phyloP scores from a whole-genome alignment of 2,329 filamentous ascomycete species.

The Venturia pyrina region DNA sequence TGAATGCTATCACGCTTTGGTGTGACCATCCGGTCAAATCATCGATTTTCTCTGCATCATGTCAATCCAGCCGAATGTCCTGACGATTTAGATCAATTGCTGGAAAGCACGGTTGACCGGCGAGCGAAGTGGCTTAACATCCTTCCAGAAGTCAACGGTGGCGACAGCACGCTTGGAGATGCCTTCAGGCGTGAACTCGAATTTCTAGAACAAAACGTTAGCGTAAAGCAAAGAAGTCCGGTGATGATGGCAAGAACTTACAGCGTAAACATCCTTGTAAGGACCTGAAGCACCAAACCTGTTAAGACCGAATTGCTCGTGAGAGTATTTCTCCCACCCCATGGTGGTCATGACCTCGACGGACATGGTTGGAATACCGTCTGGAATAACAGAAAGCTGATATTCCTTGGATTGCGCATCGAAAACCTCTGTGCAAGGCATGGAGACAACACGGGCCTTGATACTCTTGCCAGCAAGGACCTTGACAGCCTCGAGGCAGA shows the following conservation, averaged over 20 bases:
- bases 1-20: not conserved
- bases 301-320: constrained; percentile 99
- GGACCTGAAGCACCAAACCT: constrained; percentile 94
- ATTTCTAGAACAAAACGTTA: constrained; percentile 59
- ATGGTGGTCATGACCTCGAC: constrained; percentile 96
- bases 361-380: constrained; percentile 84
- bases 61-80: not conserved
- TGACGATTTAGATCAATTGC: constrained; percentile 68
- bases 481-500: constrained; percentile 88
- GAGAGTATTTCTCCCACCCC: constrained; percentile 97
- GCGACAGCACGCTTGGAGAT: constrained; percentile 88
- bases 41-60: not conserved
- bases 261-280: constrained; percentile 97
- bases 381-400: constrained; percentile 82
- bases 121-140: constrained; percentile 74
- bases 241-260: constrained; percentile 20
- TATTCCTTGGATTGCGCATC: constrained; percentile 92
- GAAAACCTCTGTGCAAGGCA: constrained; percentile 96
- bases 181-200: constrained; percentile 97
- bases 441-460: constrained; percentile 83
- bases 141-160: constrained; percentile 97
- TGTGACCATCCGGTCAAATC: not conserved
- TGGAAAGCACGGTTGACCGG: constrained; percentile 96
- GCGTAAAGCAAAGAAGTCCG: constrained; percentile 22
- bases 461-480: constrained; percentile 78